A percentile compares a stretch with the other conserved stretches of the same genome.
These are phyloP conservation scores for Calocybe cyanea DNA, from an alignment of 768 basidiomycete genomes.

Conservation along the genomic window DNA sequence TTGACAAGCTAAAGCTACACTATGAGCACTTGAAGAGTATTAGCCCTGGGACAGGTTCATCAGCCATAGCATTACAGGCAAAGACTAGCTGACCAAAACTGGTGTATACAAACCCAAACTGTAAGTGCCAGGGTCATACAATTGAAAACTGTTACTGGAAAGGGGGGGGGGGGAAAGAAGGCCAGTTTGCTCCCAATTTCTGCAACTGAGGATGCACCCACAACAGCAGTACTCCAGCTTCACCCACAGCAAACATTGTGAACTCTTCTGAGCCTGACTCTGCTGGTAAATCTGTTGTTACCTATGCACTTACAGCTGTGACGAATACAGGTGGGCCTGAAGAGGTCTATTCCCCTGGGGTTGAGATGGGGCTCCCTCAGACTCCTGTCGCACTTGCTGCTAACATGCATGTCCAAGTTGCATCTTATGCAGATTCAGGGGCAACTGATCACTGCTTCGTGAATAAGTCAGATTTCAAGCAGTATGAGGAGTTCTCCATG, in stretches of 20 bases:
- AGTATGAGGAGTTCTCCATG: background rate
- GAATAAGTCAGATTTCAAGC: background rate
- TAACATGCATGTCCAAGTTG: background rate
- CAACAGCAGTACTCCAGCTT: no score
- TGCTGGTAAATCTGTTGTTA: background rate
- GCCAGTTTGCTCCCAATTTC: constrained; percentile 6
- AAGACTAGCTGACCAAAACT: background rate
- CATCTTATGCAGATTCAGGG: no score
- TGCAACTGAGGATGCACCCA: background rate
- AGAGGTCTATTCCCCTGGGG: background rate
- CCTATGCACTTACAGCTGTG: background rate
- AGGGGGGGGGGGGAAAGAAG: constrained; percentile 11
- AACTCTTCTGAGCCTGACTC: no score
- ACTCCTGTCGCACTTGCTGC: background rate
- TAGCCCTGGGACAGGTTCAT: background rate
- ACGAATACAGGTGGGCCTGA: no score
- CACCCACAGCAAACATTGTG: background rate
- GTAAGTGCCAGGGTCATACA: no score
- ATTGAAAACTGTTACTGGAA: constrained; percentile 9
- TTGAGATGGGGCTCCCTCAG: background rate
- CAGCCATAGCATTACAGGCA: no score
- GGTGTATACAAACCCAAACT: background rate
- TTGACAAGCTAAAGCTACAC: no score
- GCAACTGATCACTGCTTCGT: constrained; percentile 1
- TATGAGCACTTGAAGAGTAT: background rate